phyloP scores from a whole-genome alignment of 192 early-diverging fungal genomes.

The Coemansia sp. region DNA sequence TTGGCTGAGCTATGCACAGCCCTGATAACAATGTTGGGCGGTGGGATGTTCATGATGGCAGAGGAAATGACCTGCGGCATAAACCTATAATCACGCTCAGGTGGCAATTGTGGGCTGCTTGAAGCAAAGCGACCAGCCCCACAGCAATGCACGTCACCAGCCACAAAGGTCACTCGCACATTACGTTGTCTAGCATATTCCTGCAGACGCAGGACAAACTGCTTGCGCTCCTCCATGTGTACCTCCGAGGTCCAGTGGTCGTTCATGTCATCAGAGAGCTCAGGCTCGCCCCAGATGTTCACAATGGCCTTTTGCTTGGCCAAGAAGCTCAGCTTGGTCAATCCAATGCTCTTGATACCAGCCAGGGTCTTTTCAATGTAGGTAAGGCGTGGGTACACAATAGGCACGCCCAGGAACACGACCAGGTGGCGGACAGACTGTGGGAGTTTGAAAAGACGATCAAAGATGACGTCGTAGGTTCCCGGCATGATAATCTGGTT shows the following conservation, averaged over 20 bases:
- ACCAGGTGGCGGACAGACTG: slow-evolving; percentile 61
- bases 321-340: slow-evolving; percentile 53
- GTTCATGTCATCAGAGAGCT: slow-evolving; percentile 82
- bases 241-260: slow-evolving; percentile 70
- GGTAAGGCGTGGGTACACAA: slow-evolving; percentile 71
- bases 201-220: slow-evolving; percentile 63
- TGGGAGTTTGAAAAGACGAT: slow-evolving; percentile 47
- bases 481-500: slow-evolving; percentile 56
- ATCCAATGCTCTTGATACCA: slow-evolving; percentile 53
- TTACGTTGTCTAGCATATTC: slow-evolving; percentile 54
- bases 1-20: slow-evolving; percentile 61
- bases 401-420: slow-evolving; percentile 67
- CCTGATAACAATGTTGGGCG: slow-evolving; percentile 65
- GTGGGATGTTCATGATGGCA: slow-evolving; percentile 78
- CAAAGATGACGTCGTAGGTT: slow-evolving; percentile 61
- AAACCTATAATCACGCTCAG: slow-evolving; percentile 60
- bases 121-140: slow-evolving; percentile 60
- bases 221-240: slow-evolving; percentile 67
- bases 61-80: slow-evolving; percentile 81
- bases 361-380: slow-evolving; percentile 65
- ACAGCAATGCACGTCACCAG: slow-evolving; percentile 77
- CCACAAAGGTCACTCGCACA: slow-evolving; percentile 74
- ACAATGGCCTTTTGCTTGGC: slow-evolving; percentile 57
- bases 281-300: slow-evolving; percentile 74
- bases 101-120: slow-evolving; percentile 48